phyloP scores from a whole-genome alignment of 192 early-diverging fungal genomes.

The Pecoramyces ruminantium region DNA sequence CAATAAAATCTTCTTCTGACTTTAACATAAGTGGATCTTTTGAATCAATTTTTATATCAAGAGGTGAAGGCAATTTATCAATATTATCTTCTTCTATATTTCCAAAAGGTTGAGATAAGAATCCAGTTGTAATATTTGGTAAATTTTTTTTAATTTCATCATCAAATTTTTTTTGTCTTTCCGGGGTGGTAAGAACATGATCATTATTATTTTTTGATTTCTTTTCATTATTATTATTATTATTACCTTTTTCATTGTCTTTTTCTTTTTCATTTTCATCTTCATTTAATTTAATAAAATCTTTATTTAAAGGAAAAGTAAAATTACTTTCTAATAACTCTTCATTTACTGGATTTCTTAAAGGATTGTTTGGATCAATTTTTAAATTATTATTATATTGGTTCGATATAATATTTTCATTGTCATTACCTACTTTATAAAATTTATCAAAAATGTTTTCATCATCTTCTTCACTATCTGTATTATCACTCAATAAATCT shows the following conservation, averaged over 20 bases:
- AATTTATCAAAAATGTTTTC: neutral
- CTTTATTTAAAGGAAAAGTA: neutral
- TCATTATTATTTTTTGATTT: neutral
- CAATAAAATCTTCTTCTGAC: neutral
- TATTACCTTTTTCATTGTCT: neutral
- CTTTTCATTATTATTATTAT: too few species aligned
- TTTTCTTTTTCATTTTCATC: conserved; percentile 10
- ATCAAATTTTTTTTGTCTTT: neutral
- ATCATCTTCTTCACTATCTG: neutral
- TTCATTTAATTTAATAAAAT: neutral
- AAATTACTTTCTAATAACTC: neutral
- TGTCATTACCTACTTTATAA: neutral
- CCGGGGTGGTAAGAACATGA: neutral
- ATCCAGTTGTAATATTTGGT: neutral
- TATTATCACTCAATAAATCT: neutral
- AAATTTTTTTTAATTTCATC: neutral
- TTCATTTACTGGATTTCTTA: neutral
- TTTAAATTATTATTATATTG: neutral
- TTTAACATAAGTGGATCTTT: neutral
- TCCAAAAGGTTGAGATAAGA: neutral
- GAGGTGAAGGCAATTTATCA: neutral
- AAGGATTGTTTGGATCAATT: neutral
- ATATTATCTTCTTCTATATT: neutral
- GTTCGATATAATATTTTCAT: neutral
- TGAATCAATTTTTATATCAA: neutral